A percentile compares a stretch with the other conserved stretches of the same genome.
Conservation (phyloP, 2,329 filamentous ascomycete species). For the Periglandula ipomoeae region DNA sequence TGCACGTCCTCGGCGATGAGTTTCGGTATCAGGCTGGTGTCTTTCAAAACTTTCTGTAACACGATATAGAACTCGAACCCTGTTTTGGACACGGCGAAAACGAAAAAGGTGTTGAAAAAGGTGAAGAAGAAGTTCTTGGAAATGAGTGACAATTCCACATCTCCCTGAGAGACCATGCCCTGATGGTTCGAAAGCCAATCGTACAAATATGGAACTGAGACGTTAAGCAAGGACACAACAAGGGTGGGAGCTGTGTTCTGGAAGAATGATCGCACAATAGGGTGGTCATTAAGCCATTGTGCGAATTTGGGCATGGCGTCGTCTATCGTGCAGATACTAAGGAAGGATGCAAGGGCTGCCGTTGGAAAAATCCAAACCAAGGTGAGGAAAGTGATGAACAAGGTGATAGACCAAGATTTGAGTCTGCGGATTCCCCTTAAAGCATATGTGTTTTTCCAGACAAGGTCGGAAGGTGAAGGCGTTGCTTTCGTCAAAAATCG, state of each 20-base stretch:
- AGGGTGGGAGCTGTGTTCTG: conserved; percentile 83
- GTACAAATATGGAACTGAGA: conserved; percentile 88
- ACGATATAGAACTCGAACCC: conserved; percentile 66
- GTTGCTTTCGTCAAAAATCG: conserved; percentile 78
- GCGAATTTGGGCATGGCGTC: conserved; percentile 64
- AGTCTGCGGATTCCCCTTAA: conserved; percentile 64
- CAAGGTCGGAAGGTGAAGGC: conserved; percentile 82
- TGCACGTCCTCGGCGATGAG: conserved; percentile 69
- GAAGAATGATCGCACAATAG: conserved; percentile 65
- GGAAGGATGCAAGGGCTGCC: conserved; percentile 64
- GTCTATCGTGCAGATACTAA: conserved; percentile 74
- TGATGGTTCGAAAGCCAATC: conserved; percentile 86
- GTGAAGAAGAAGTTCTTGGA: conserved; percentile 99
- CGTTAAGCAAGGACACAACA: conserved; percentile 76
- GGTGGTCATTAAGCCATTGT: conserved; percentile 55
- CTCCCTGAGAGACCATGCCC: conserved; percentile 89
- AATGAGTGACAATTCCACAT: conserved; percentile 88
- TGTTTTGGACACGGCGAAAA: conserved; percentile 83
- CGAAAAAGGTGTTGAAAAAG: conserved; percentile 97
- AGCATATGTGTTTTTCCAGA: conserved; percentile 90
- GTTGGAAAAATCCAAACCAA: conserved; percentile 83
- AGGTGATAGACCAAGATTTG: conserved; percentile 74
- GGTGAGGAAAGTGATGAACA: conserved; percentile 73
- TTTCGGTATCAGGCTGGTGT: conserved; percentile 69
- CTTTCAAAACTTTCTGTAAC: conserved; percentile 64